Evolutionary conservation across 2,329 filamentous ascomycete genomes (phyloP), one percentile per base, ranked within the genome.

Genomic region (Botryosphaeria dothidea): DNA sequence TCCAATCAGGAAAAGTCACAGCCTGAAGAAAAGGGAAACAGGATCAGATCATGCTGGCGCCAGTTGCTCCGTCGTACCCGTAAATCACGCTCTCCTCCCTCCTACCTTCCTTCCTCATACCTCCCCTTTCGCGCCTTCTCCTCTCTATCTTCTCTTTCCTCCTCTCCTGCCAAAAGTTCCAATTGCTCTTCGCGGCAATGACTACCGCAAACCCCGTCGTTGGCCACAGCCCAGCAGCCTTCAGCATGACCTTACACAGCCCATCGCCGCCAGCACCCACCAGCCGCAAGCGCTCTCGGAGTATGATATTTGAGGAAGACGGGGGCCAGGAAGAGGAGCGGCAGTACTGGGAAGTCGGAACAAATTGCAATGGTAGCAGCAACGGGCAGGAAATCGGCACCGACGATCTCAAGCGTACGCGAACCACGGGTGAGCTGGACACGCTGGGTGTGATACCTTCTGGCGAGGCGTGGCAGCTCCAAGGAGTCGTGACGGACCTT

Each of bases 341-440:
- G 9, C 19, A 46, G 49, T 15, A 15, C 25, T 58, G 54, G 36
- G 36, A 27, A 11, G 29, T 9, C 25, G 7, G 49, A 23, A 56
- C 34, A 27, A 19, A 56, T 19, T 19, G 34, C 11, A n/a, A 7
- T 5, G 25, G 31, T 25, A 45, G 23, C n/a, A 19, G 19, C 63
- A 45, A 23, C 41, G 15, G 46, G 4, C 23, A 52, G 9, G 41
- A 11, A 6, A 52, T 25, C 11, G 17, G 38, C 27, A 23, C 27
- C 9, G 56, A 56, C 15, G 51, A 38, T 21, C 51, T 77, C 61
- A 78, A 78, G 67, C 70, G 72, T 38, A 74, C 74, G n/a, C 73
- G 68, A 56, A 77, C 75, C 2, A 71, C 74, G 56, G 71, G 71
- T 58, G 76, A 77, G 19, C 62, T 78, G 49, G 76, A 78, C 38